A percentile compares a stretch with the other conserved stretches of the same genome.
These are phyloP conservation scores for Adansonia grandidieri DNA, from an alignment of 441 rosid genomes.

Conservation along the genomic window DNA sequence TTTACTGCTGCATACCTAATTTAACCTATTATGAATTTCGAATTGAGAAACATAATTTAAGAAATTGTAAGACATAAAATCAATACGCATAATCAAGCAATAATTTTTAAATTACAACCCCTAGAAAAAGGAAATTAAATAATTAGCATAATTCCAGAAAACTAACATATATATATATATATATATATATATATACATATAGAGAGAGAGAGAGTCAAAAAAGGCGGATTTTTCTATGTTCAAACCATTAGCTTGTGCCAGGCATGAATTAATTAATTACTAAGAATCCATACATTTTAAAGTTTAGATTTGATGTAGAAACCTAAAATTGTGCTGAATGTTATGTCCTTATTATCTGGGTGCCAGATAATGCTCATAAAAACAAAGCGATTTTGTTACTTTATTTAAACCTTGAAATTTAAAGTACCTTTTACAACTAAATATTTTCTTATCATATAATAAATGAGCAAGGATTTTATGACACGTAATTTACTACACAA, in stretches of 20 bases:
- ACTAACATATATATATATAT: too few relatives aligned
- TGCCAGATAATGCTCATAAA: constrained; percentile 18
- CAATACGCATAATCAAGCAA: neutral
- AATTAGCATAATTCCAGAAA: neutral
- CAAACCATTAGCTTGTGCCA: neutral
- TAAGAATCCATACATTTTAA: neutral
- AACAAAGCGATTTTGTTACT: neutral
- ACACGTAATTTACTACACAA: too few relatives aligned
- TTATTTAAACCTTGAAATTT: constrained; percentile 1
- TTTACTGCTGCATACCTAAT: neutral
- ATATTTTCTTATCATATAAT: neutral
- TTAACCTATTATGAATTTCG: neutral
- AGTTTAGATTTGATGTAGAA: neutral
- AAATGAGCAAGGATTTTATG: neutral
- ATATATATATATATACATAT: too few relatives aligned
- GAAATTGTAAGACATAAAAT: neutral
- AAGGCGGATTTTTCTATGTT: neutral
- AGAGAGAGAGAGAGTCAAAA: too few relatives aligned
- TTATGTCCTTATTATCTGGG: neutral
- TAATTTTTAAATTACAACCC: neutral
- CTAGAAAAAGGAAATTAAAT: neutral
- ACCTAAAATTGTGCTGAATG: neutral
- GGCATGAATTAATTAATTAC: neutral
- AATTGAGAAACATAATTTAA: neutral
- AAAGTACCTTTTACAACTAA: neutral